Conservation (phyloP, 2,329 filamentous ascomycete species). For the Fusarium sp. region DNA sequence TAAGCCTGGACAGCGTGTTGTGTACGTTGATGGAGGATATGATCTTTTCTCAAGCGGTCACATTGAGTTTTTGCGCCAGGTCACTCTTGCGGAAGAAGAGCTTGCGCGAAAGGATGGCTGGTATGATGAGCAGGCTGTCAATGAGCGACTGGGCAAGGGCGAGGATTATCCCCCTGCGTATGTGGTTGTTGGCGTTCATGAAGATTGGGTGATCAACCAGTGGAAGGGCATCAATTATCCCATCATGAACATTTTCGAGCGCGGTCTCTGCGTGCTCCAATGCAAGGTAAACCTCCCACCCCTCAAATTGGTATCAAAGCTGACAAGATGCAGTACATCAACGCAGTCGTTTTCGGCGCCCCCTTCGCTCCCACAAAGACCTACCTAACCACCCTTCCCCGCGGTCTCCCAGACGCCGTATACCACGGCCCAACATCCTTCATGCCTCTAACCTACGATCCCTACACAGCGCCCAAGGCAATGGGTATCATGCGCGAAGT, state of each 20-base stretch:
- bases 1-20: conserved; percentile 80
- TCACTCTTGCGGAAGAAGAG: conserved; percentile 78
- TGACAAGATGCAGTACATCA: conserved; percentile 73
- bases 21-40: conserved; percentile 97
- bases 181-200: conserved; percentile 92
- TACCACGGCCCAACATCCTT: conserved; percentile 98
- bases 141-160: conserved; percentile 72
- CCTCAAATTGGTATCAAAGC: not conserved
- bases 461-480: conserved; percentile 81
- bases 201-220: conserved; percentile 93
- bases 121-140: conserved; percentile 73
- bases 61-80: conserved; percentile 89
- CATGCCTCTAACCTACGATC: conserved; percentile 82
- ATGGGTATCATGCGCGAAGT: conserved; percentile 89
- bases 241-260: conserved; percentile 99
- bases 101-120: conserved; percentile 76
- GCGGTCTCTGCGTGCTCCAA: conserved; percentile 93
- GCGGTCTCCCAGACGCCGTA: conserved; percentile 79
- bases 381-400: conserved; percentile 81
- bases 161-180: conserved; percentile 84
- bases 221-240: conserved; percentile 99
- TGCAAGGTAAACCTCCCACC: conserved; percentile 73
- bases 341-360: conserved; percentile 88
- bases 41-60: conserved; percentile 97
- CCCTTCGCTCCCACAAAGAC: conserved; percentile 85